These are phyloP conservation scores for Murraya koenigii DNA, from an alignment of 345 rosid genomes.

Conservation along the genomic window DNA sequence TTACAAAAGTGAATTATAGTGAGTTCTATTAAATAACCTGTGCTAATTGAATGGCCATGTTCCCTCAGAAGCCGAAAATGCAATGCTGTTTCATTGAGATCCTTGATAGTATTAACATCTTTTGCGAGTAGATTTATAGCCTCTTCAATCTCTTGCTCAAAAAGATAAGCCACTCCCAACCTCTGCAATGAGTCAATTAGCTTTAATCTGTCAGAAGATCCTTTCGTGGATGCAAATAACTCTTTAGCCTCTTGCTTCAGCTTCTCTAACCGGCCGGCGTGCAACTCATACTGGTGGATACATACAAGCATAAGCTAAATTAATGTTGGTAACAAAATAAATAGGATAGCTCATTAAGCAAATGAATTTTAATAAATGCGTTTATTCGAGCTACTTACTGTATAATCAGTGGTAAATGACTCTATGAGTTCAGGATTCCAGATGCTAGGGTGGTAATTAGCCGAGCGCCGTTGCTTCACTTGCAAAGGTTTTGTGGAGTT, in stretches of 20 bases:
- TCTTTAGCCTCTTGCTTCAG: conserved; percentile 9
- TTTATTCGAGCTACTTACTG: not conserved
- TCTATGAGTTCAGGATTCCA: conserved; percentile 15
- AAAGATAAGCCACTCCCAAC: conserved; percentile 17
- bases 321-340: not conserved
- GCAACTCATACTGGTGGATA: conserved; percentile 9
- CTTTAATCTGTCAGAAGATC: not conserved
- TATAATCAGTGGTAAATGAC: not conserved
- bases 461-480: not conserved
- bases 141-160: conserved; percentile 12
- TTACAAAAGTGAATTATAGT: too few species aligned
- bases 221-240: not conserved
- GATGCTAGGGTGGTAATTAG: conserved; percentile 14
- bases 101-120: not conserved
- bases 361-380: too few species aligned
- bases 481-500: not conserved
- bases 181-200: conserved; percentile 15
- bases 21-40: not conserved
- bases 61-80: conserved; percentile 18
- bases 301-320: too few species aligned
- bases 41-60: conserved; percentile 2
- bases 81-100: conserved; percentile 13
- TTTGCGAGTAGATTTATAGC: not conserved
- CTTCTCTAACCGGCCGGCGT: not conserved
- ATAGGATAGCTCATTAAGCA: not conserved